These are phyloP conservation scores for Ensete ventricosum DNA, from an alignment of 176 grass and related monocot genomes.

Conservation along the genomic window DNA sequence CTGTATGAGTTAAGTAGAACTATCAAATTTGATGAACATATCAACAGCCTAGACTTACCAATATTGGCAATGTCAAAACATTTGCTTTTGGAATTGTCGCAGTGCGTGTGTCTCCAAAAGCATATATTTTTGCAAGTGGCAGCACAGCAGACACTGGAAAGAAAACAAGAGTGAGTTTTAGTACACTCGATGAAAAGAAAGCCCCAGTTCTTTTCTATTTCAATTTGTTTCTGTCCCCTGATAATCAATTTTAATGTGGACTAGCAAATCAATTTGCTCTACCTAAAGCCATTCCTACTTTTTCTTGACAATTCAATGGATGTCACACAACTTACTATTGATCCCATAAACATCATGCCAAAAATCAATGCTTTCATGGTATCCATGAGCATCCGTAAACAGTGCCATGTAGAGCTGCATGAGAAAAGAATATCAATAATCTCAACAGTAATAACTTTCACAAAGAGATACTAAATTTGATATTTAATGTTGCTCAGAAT, in stretches of 20 bases:
- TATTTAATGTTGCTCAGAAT: no score
- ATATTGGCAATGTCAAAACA: slow-evolving; percentile 83
- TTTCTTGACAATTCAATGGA: not conserved
- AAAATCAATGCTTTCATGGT: slow-evolving; percentile 86
- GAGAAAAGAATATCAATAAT: slow-evolving; percentile 9
- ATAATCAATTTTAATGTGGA: not conserved
- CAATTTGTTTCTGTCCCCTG: not conserved
- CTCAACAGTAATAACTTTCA: not conserved
- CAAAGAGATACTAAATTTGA: not conserved
- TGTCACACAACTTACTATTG: slow-evolving; percentile 65
- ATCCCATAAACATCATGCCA: slow-evolving; percentile 96
- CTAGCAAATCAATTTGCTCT: not conserved
- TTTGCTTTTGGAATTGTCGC: slow-evolving; percentile 88
- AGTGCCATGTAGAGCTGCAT: slow-evolving; percentile 94
- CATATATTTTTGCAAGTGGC: slow-evolving; percentile 68
- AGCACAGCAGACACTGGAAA: slow-evolving; percentile 75
- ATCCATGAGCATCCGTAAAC: slow-evolving; percentile 66
- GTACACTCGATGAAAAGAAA: not conserved
- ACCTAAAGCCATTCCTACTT: not conserved
- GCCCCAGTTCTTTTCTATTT: no score
- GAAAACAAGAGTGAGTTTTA: not conserved
- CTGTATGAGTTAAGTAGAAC: no score
- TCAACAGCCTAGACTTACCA: slow-evolving; percentile 41
- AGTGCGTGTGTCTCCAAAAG: slow-evolving; percentile 73
- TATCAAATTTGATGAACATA: not conserved